These are phyloP conservation scores for Sphagnum tenellum DNA, from an alignment of 225 moss, liverwort and hornwort genomes.

Conservation along the genomic window DNA sequence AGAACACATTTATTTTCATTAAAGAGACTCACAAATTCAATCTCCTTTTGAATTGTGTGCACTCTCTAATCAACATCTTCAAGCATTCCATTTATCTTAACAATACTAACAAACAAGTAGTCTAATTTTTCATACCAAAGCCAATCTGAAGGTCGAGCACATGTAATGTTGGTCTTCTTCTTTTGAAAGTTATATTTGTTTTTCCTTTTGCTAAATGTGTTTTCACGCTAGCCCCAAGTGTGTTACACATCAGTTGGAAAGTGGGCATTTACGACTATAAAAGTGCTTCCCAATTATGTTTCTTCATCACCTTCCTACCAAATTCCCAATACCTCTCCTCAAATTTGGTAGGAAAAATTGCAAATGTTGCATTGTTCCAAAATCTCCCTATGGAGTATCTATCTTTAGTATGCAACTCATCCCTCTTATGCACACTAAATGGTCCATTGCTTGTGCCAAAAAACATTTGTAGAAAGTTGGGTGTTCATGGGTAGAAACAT, in stretches of 20 bases:
- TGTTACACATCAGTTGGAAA: too few relatives aligned
- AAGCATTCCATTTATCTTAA: background rate
- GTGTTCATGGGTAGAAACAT: too few relatives aligned
- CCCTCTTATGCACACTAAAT: too few relatives aligned
- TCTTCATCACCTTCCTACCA: background rate
- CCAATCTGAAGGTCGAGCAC: slow-evolving; percentile 1
- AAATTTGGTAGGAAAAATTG: background rate
- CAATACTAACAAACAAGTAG: background rate
- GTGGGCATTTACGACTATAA: too few relatives aligned
- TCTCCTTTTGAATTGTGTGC: background rate
- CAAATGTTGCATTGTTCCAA: too few relatives aligned
- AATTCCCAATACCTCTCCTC: background rate
- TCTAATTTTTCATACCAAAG: background rate
- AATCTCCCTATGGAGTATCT: too few relatives aligned
- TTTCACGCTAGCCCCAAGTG: background rate
- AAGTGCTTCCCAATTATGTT: too few relatives aligned
- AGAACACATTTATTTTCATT: too few relatives aligned
- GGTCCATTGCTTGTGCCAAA: too few relatives aligned
- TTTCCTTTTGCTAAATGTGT: background rate
- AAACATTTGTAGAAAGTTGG: too few relatives aligned
- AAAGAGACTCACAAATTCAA: too few relatives aligned
- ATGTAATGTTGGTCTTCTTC: background rate
- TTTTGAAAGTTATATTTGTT: background rate
- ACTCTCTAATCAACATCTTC: background rate
- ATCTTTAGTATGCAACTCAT: too few relatives aligned